Evolutionary conservation across 2,329 filamentous ascomycete species (phyloP).

Genomic region (Xylariaceae sp.): DNA sequence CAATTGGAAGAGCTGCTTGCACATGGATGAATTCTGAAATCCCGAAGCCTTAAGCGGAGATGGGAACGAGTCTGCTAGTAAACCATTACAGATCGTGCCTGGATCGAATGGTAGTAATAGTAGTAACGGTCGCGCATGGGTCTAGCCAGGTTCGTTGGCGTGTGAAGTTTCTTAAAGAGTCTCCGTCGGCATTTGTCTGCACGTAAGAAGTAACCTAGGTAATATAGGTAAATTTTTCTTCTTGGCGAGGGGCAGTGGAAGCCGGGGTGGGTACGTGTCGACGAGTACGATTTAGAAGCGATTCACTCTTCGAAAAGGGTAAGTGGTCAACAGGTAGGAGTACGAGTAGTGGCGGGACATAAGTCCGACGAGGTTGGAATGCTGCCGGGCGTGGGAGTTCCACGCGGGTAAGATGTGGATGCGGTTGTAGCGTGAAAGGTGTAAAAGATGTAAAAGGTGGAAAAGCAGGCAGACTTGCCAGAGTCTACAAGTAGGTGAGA

Average conservation of each 20-base stretch:
- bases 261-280: constrained; percentile 14
- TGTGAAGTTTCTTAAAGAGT: constrained; percentile 20
- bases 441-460: no score
- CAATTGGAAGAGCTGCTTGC: constrained; percentile 14
- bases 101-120: neutral
- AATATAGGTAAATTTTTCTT: neutral
- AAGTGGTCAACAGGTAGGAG: no score
- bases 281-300: constrained; percentile 5
- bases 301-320: neutral
- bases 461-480: neutral
- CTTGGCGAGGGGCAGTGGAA: constrained; percentile 1
- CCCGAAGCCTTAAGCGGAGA: neutral
- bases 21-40: constrained; percentile 1
- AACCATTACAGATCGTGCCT: neutral
- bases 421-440: neutral
- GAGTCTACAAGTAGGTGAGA: neutral
- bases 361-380: constrained; percentile 12
- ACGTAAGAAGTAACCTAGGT: neutral
- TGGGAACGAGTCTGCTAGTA: neutral
- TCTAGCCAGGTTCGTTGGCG: constrained; percentile 15
- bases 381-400: constrained; percentile 15
- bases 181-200: constrained; percentile 18
- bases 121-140: constrained; percentile 20
- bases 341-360: neutral
- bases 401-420: constrained; percentile 4